Percentiles rank a stretch among this genome's conserved stretches.
Evolutionary conservation across 1,139 yeast species (phyloP).

Genomic region (Arxiozyma heterogenica): DNA sequence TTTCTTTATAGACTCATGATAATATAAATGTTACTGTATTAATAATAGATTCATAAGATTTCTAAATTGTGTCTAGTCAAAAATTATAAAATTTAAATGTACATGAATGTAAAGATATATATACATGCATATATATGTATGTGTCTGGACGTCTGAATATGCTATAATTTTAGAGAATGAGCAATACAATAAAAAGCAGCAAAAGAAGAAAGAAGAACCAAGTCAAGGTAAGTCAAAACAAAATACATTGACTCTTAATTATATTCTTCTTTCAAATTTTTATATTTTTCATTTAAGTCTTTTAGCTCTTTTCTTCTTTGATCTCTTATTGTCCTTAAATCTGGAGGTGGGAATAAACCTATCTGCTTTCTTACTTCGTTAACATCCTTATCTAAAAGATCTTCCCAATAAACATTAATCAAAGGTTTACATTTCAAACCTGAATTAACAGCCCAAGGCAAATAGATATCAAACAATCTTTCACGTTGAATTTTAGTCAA

Average conservation of each 20-base stretch:
- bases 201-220: not conserved
- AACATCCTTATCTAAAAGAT: constrained; percentile 62
- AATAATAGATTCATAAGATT: not conserved
- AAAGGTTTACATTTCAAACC: constrained; percentile 70
- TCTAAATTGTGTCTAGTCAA: not conserved
- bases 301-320: constrained; percentile 19
- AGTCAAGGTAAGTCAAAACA: not conserved
- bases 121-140: too few relatives aligned
- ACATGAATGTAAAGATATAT: too few relatives aligned
- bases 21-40: not conserved
- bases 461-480: constrained; percentile 48
- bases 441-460: constrained; percentile 82
- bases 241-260: too few relatives aligned
- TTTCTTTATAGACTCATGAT: not conserved
- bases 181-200: too few relatives aligned
- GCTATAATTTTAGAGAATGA: not conserved
- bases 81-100: too few relatives aligned
- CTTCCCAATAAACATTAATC: constrained; percentile 91
- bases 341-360: constrained; percentile 58
- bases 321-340: constrained; percentile 58
- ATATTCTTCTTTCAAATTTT: constrained; percentile 3
- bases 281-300: constrained; percentile 24
- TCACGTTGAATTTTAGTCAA: constrained; percentile 43
- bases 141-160: not conserved
- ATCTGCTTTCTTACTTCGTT: constrained; percentile 63